Evolutionary conservation across 495 filamentous ascomycete genomes (phyloP).

Genomic region (Tuber umbilicatum): DNA sequence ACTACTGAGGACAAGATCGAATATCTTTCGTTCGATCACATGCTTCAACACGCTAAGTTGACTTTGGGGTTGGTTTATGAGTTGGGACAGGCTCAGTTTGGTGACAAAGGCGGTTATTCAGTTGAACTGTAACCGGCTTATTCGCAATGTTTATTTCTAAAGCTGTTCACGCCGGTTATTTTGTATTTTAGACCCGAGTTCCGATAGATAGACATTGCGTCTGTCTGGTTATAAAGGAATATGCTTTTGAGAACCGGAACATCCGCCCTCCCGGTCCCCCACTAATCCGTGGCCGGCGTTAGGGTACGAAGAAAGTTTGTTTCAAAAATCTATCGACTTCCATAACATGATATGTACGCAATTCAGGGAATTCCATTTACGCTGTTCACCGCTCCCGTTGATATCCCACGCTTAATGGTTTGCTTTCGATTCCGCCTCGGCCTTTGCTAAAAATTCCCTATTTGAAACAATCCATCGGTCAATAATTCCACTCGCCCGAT

Average conservation of each 20-base stretch:
- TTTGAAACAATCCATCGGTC: slow-evolving; percentile 36
- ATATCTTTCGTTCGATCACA: slow-evolving; percentile 89
- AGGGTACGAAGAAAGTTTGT: not conserved
- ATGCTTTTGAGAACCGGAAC: not conserved
- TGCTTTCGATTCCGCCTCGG: slow-evolving; percentile 62
- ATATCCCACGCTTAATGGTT: slow-evolving; percentile 51
- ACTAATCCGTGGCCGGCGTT: not conserved
- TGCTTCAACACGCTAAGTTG: slow-evolving; percentile 93
- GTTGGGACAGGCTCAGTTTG: slow-evolving; percentile 37
- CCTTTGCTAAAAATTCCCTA: slow-evolving; percentile 74
- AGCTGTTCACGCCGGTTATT: not conserved
- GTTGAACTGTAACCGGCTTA: not conserved
- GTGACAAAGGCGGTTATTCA: slow-evolving; percentile 11
- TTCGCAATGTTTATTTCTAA: not conserved
- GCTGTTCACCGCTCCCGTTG: not conserved
- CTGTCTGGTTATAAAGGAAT: not conserved
- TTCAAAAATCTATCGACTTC: not conserved
- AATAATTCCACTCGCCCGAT: not conserved
- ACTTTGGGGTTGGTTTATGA: slow-evolving; percentile 87
- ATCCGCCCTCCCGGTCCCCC: not conserved
- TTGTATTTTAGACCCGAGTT: not conserved
- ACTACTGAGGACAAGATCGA: slow-evolving; percentile 81
- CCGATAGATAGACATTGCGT: not conserved
- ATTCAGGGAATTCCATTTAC: not conserved
- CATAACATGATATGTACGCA: not conserved